Evolutionary conservation across 169 alveolate species (phyloP).

Genomic region (Plasmodium relictum): DNA sequence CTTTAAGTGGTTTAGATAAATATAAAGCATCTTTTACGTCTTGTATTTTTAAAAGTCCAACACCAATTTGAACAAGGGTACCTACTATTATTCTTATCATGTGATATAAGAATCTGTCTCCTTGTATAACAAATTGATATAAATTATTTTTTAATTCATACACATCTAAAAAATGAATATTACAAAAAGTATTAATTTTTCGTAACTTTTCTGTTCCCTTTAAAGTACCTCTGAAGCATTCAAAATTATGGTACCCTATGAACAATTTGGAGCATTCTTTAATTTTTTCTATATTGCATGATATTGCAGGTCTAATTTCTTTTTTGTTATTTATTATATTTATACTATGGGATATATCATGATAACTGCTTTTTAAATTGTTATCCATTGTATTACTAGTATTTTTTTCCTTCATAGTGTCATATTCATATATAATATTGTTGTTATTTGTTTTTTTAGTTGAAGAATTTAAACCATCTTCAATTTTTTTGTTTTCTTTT

Average conservation of each 20-base stretch:
- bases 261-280: slow-evolving; percentile 56
- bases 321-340: slow-evolving; percentile 24
- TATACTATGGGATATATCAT: slow-evolving; percentile 24
- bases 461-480: neutral
- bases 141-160: slow-evolving; percentile 45
- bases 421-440: neutral
- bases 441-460: neutral
- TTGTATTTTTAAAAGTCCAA: slow-evolving; percentile 15
- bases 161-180: slow-evolving; percentile 44
- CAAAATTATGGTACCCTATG: slow-evolving; percentile 55
- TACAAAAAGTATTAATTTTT: slow-evolving; percentile 44
- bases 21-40: slow-evolving; percentile 54
- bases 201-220: slow-evolving; percentile 59
- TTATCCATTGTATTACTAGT: too few relatives aligned
- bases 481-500: too few relatives aligned
- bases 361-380: neutral
- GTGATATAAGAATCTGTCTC: slow-evolving; percentile 83
- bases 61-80: slow-evolving; percentile 80
- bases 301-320: slow-evolving; percentile 18
- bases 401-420: neutral
- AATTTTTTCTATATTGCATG: slow-evolving; percentile 54
- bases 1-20: slow-evolving; percentile 51
- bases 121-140: slow-evolving; percentile 78
- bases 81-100: slow-evolving; percentile 86
- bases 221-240: slow-evolving; percentile 49